These are phyloP conservation scores for Cutaneotrichosporon sp. DNA, from an alignment of 1,284 basidiomycete species.

Conservation along the genomic window DNA sequence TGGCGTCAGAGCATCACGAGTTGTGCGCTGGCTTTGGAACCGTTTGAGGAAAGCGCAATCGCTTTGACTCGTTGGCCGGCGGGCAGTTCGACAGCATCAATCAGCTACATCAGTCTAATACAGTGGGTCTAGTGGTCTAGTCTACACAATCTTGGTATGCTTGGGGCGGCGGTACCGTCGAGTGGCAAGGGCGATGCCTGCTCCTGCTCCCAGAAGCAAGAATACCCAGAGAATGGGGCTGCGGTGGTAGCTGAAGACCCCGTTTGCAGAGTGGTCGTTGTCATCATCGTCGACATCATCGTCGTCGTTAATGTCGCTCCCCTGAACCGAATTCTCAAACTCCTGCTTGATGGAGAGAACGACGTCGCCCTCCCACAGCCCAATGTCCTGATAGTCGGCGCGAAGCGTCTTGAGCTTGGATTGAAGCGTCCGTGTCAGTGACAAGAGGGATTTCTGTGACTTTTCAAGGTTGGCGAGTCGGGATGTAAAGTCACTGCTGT, in stretches of 20 bases:
- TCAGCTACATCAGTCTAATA: too few species aligned
- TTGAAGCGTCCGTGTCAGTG: neutral
- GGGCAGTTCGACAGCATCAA: too few species aligned
- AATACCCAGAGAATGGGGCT: neutral
- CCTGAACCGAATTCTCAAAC: slow-evolving; percentile 33
- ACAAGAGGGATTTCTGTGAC: neutral
- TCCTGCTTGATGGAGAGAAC: slow-evolving; percentile 60
- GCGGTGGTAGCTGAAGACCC: neutral
- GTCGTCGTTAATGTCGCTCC: neutral
- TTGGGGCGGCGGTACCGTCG: neutral
- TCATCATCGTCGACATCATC: neutral
- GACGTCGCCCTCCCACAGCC: slow-evolving; percentile 46
- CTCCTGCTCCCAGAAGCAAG: neutral
- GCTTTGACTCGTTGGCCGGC: too few species aligned
- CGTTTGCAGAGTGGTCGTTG: neutral
- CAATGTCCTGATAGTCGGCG: neutral
- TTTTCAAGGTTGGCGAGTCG: slow-evolving; percentile 3
- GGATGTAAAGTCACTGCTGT: neutral
- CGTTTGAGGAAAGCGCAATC: too few species aligned
- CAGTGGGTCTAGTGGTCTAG: too few species aligned
- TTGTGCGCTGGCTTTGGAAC: too few species aligned
- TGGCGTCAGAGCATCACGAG: too few species aligned
- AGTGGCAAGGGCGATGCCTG: neutral
- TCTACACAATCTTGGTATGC: neutral
- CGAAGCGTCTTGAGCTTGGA: neutral